These are phyloP conservation scores for Boletus speciosus DNA, from an alignment of 768 basidiomycete genomes.

Conservation along the genomic window DNA sequence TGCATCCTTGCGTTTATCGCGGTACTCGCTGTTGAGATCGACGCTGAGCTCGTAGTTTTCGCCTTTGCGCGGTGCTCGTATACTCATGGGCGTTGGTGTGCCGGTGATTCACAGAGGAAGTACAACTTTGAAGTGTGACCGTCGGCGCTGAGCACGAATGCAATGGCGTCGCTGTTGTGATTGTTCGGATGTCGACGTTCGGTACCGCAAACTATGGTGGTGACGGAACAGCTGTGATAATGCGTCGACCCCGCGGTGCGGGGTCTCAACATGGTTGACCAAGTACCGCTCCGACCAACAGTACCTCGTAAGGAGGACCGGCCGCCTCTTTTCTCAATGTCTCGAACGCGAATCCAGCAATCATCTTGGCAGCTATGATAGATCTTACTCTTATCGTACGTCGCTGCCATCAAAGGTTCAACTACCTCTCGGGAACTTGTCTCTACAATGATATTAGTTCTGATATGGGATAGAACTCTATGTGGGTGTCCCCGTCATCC, in stretches of 20 bases:
- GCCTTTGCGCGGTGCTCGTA: conserved; percentile 69
- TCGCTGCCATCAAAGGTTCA: not conserved
- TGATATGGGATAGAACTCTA: too few relatives aligned
- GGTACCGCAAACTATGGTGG: not conserved
- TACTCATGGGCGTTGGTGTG: conserved; percentile 31
- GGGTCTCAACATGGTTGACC: not conserved
- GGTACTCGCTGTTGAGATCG: conserved; percentile 96
- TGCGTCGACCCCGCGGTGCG: not conserved
- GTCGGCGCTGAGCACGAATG: not conserved
- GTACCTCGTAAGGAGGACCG: too few relatives aligned
- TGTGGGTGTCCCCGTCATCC: too few relatives aligned
- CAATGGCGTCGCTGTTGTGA: not conserved
- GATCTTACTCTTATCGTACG: not conserved
- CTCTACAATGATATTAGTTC: too few relatives aligned
- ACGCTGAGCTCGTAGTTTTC: conserved; percentile 97
- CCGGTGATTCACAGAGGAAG: not conserved
- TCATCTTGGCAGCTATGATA: not conserved
- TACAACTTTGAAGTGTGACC: not conserved
- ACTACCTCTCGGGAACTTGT: too few relatives aligned
- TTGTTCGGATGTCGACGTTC: not conserved
- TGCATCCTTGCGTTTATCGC: conserved; percentile 94
- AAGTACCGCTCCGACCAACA: too few relatives aligned
- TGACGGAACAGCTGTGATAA: not conserved
- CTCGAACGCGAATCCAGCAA: not conserved
- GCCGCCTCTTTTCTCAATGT: not conserved